phyloP scores from a whole-genome alignment of 805 yeast genomes.

The Myxozyma geophila region DNA sequence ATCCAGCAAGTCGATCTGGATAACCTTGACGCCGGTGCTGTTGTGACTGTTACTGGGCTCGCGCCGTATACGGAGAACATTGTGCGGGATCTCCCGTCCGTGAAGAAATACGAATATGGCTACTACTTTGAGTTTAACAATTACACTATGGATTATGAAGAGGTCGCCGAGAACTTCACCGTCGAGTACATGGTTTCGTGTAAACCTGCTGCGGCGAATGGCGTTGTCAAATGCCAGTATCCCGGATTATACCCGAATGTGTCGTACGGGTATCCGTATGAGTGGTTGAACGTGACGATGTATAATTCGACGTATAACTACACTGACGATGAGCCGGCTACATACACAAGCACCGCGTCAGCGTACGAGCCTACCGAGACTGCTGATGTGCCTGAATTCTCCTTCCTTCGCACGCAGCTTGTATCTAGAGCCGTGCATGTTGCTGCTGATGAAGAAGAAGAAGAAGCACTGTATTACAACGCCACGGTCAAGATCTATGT shows the following conservation, averaged over 20 bases:
- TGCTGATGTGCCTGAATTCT: neutral
- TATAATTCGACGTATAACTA: constrained; percentile 27
- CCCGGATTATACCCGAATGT: constrained; percentile 36
- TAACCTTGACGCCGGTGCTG: constrained; percentile 37
- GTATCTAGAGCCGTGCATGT: neutral
- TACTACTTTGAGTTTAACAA: constrained; percentile 4
- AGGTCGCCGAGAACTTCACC: neutral
- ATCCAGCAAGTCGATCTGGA: constrained; percentile 63
- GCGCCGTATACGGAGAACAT: constrained; percentile 58
- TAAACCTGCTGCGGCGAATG: constrained; percentile 11
- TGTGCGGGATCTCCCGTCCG: constrained; percentile 66
- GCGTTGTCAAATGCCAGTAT: constrained; percentile 28
- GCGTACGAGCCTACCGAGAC: constrained; percentile 14
- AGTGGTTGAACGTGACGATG: constrained; percentile 33
- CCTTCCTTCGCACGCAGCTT: constrained; percentile 7
- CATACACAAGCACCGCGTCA: constrained; percentile 22
- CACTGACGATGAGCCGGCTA: constrained; percentile 14
- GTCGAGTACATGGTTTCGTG: constrained; percentile 16
- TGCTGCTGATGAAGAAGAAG: constrained; percentile 6
- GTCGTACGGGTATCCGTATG: constrained; percentile 33
- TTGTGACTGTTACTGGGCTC: constrained; percentile 52
- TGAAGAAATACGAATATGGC: constrained; percentile 46
- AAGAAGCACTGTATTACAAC: constrained; percentile 20
- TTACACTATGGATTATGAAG: neutral
- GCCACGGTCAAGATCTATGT: constrained; percentile 33